A percentile compares a stretch with the other conserved stretches of the same genome.
These are phyloP conservation scores for Hippophae tibetana DNA, from an alignment of 306 rosid species.

Conservation along the genomic window DNA sequence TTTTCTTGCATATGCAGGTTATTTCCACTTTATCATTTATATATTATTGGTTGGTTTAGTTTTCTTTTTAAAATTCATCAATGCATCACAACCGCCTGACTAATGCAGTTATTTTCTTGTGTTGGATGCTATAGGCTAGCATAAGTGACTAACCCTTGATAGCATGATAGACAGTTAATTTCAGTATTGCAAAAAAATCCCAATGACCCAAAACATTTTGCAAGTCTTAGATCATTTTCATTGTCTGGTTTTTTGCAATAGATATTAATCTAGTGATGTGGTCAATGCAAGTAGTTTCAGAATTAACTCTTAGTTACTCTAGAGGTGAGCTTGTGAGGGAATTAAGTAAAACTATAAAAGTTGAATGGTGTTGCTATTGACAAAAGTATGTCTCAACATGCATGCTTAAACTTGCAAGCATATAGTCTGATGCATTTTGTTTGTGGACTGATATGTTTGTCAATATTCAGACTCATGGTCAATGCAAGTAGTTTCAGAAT, in stretches of 20 bases:
- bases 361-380: not conserved
- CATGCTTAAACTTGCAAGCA: constrained; percentile 3
- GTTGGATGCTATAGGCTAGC: not conserved
- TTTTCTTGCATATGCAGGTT: constrained; percentile 95
- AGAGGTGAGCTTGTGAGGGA: not conserved
- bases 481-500: too few species aligned
- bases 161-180: not conserved
- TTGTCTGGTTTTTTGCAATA: too few species aligned
- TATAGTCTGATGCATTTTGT: constrained; percentile 15
- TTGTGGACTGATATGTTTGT: constrained; percentile 21
- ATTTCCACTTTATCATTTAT: not conserved
- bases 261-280: too few species aligned
- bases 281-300: too few species aligned
- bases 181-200: too few species aligned
- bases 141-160: not conserved
- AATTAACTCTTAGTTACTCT: not conserved
- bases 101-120: not conserved
- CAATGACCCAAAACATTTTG: too few species aligned
- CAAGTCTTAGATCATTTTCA: too few species aligned
- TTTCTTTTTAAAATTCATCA: not conserved
- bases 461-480: constrained; percentile 52
- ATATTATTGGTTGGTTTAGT: not conserved
- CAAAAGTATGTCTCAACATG: not conserved
- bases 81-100: not conserved
- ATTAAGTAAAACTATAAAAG: not conserved